Evolutionary conservation across 2,329 filamentous ascomycete genomes (phyloP).

Genomic region (Cladosporium austrohemisphaericum): DNA sequence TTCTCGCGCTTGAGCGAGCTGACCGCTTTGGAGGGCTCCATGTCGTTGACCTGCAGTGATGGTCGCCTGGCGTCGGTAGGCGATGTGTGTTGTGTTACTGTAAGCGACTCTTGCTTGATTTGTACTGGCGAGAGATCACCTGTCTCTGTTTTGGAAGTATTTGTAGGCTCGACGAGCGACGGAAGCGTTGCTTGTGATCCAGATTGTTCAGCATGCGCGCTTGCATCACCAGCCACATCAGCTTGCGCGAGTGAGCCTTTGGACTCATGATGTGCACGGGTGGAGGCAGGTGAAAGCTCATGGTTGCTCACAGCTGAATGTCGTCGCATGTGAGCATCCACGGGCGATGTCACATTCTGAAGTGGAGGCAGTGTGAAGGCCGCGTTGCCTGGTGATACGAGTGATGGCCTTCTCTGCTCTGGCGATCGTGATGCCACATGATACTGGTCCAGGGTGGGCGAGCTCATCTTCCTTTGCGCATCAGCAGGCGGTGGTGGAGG

Average conservation of each 20-base stretch:
- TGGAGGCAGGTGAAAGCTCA: constrained; percentile 19
- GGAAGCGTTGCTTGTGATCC: constrained; percentile 23
- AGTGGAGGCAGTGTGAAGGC: constrained; percentile 41
- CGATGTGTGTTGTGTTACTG: constrained; percentile 36
- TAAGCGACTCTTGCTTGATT: constrained; percentile 41
- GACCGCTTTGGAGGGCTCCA: constrained; percentile 42
- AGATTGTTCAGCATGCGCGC: constrained; percentile 16
- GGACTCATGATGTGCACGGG: constrained; percentile 8
- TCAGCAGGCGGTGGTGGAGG: constrained; percentile 33
- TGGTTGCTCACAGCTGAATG: constrained; percentile 32
- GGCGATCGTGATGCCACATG: constrained; percentile 45
- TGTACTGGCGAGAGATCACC: constrained; percentile 30
- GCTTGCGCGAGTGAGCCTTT: constrained; percentile 6
- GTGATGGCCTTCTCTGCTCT: constrained; percentile 37
- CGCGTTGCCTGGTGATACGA: constrained; percentile 32
- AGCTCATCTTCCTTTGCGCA: constrained; percentile 34
- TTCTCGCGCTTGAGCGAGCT: constrained; percentile 45
- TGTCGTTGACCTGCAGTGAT: constrained; percentile 24
- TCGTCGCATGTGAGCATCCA: constrained; percentile 17
- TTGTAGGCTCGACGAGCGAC: constrained; percentile 18
- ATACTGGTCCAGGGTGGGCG: constrained; percentile 47
- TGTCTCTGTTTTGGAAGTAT: constrained; percentile 13
- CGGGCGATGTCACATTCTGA: constrained; percentile 28
- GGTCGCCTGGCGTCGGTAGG: constrained; percentile 25
- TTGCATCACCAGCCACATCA: background rate